These are phyloP conservation scores for Globisporangium solare DNA, from an alignment of 352 stramenopile species.

Conservation along the genomic window DNA sequence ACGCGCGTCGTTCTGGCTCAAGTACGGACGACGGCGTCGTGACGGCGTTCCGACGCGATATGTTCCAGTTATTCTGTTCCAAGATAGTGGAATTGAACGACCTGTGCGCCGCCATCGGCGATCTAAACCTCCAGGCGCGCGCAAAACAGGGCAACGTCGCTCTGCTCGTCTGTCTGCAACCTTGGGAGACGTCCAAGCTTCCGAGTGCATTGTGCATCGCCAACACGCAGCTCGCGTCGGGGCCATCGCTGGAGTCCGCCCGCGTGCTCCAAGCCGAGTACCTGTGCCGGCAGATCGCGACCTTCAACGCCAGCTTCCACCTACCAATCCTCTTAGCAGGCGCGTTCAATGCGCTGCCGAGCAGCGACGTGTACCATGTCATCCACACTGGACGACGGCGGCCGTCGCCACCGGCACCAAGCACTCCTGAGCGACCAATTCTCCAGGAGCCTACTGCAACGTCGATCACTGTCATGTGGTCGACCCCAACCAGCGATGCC, in stretches of 20 bases:
- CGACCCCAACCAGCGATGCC: slow-evolving; percentile 14
- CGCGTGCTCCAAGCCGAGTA: slow-evolving; percentile 67
- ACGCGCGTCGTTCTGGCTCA: slow-evolving; percentile 26
- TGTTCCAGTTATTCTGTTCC: slow-evolving; percentile 79
- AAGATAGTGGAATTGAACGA: slow-evolving; percentile 58
- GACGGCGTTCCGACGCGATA: slow-evolving; percentile 65
- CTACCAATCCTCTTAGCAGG: slow-evolving; percentile 76
- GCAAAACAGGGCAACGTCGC: slow-evolving; percentile 66
- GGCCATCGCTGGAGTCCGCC: slow-evolving; percentile 41
- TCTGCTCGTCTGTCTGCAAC: slow-evolving; percentile 70
- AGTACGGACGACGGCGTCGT: slow-evolving; percentile 64
- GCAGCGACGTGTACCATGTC: slow-evolving; percentile 79
- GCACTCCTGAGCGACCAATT: slow-evolving; percentile 28
- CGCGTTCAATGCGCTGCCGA: slow-evolving; percentile 77
- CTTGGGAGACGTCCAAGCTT: slow-evolving; percentile 67
- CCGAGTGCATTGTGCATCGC: slow-evolving; percentile 67
- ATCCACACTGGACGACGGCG: slow-evolving; percentile 54
- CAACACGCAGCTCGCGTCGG: slow-evolving; percentile 42
- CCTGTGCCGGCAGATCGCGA: slow-evolving; percentile 54
- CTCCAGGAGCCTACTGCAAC: slow-evolving; percentile 35
- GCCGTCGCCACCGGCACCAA: slow-evolving; percentile 37
- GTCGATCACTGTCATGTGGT: slow-evolving; percentile 49
- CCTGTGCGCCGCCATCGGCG: slow-evolving; percentile 29
- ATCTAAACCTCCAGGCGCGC: slow-evolving; percentile 42
- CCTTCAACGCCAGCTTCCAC: slow-evolving; percentile 83